These are phyloP conservation scores for Paecilomyces sp. DNA, from an alignment of 2,329 filamentous ascomycete genomes.

Conservation along the genomic window DNA sequence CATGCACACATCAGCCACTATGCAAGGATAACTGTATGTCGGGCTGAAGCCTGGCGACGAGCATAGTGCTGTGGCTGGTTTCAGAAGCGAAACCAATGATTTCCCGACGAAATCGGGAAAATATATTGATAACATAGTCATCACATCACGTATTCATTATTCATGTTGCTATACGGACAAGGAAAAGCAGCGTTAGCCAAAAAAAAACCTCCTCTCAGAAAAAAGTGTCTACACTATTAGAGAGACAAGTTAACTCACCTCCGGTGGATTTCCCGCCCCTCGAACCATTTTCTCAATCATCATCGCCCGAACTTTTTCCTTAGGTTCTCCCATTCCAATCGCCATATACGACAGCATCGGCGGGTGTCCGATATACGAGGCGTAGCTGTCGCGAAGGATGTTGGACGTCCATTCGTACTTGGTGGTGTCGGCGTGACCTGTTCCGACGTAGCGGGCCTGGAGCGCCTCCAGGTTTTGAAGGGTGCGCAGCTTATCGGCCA, in stretches of 20 bases:
- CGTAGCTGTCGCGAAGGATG: conserved; percentile 86
- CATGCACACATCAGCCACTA: neutral
- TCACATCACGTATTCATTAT: neutral
- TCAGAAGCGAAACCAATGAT: neutral
- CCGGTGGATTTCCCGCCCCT: conserved; percentile 59
- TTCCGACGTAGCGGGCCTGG: conserved; percentile 92
- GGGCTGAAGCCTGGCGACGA: too few relatives aligned
- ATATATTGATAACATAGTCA: neutral
- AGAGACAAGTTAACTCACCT: conserved; percentile 36
- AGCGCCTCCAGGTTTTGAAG: conserved; percentile 97
- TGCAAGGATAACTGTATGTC: neutral
- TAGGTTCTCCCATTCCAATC: conserved; percentile 77
- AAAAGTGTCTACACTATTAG: neutral
- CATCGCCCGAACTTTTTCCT: conserved; percentile 69
- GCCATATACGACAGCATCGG: conserved; percentile 83
- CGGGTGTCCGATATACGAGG: conserved; percentile 83
- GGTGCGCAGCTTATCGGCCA: conserved; percentile 95
- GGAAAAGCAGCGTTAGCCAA: neutral
- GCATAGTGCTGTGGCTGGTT: neutral
- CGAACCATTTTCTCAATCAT: conserved; percentile 70
- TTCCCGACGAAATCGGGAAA: neutral
- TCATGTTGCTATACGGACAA: conserved; percentile 3
- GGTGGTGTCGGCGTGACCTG: conserved; percentile 91
- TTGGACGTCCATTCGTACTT: conserved; percentile 98
- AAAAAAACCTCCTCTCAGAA: neutral